phyloP scores from a whole-genome alignment of 768 basidiomycete species.

The Mycena leptocephala region DNA sequence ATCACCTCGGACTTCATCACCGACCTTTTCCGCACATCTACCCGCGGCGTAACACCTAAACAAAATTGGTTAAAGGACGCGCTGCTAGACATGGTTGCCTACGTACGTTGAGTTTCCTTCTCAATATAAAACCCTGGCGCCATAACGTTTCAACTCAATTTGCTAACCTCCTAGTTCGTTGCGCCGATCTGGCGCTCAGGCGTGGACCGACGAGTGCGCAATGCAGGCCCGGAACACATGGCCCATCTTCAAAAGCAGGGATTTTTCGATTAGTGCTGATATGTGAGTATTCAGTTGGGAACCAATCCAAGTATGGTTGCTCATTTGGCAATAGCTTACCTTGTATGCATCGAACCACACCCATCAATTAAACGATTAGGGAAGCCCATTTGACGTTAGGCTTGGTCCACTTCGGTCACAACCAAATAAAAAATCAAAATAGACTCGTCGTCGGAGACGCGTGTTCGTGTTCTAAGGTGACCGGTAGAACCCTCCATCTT shows the following conservation, averaged over 20 bases:
- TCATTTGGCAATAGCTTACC: too few species aligned
- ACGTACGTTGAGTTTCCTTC: constrained; percentile 52
- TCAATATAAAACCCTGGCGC: too few species aligned
- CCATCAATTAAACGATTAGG: too few species aligned
- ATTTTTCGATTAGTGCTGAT: constrained; percentile 57
- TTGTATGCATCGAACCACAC: too few species aligned
- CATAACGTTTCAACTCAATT: background rate
- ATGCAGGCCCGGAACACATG: constrained; percentile 57
- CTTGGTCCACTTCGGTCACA: too few species aligned
- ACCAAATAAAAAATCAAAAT: too few species aligned
- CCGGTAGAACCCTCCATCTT: too few species aligned
- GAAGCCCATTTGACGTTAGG: too few species aligned
- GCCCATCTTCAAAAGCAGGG: constrained; percentile 60
- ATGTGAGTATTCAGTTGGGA: too few species aligned
- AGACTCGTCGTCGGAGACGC: too few species aligned
- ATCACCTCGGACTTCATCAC: constrained; percentile 74
- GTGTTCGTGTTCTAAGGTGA: too few species aligned
- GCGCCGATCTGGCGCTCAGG: constrained; percentile 68
- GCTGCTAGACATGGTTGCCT: constrained; percentile 62
- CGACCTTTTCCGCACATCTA: constrained; percentile 76
- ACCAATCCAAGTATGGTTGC: too few species aligned
- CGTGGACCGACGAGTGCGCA: constrained; percentile 63
- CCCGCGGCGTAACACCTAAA: constrained; percentile 74
- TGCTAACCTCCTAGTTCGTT: constrained; percentile 55
- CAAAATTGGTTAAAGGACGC: constrained; percentile 72